Conservation (phyloP, 2,329 filamentous ascomycete species). For the Chaetomiaceae sp. region DNA sequence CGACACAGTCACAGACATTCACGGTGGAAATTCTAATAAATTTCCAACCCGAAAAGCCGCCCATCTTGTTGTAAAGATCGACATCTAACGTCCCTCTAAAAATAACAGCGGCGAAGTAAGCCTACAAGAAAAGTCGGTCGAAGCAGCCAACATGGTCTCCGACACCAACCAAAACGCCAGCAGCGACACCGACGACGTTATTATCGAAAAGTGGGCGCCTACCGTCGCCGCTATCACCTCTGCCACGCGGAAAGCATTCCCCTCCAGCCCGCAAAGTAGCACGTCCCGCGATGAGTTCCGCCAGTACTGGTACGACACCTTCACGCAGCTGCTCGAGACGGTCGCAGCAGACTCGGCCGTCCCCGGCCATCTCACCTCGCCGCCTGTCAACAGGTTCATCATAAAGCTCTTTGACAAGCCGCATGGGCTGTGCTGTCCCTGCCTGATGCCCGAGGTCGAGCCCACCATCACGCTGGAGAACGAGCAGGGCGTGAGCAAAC, state of each 20-base stretch:
- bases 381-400: background rate
- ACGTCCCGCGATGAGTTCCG: background rate
- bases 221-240: background rate
- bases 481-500: background rate
- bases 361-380: background rate
- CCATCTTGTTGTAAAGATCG: no score
- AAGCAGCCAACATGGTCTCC: background rate
- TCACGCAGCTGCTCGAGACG: background rate
- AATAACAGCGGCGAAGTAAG: no score
- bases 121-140: no score
- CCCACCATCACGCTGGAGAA: conserved; percentile 1
- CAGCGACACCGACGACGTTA: no score
- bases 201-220: background rate
- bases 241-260: background rate
- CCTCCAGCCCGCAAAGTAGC: background rate
- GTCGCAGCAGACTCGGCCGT: background rate
- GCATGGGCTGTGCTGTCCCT: background rate
- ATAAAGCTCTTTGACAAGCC: conserved; percentile 5
- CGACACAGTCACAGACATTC: no score
- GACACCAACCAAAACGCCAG: background rate
- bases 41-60: no score
- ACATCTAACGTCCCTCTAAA: no score
- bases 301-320: background rate
- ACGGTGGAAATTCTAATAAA: no score
- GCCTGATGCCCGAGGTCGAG: background rate